Base-by-base conservation (phyloP, 1,284 basidiomycete genomes). In the Moesziomyces sp. region DNA sequence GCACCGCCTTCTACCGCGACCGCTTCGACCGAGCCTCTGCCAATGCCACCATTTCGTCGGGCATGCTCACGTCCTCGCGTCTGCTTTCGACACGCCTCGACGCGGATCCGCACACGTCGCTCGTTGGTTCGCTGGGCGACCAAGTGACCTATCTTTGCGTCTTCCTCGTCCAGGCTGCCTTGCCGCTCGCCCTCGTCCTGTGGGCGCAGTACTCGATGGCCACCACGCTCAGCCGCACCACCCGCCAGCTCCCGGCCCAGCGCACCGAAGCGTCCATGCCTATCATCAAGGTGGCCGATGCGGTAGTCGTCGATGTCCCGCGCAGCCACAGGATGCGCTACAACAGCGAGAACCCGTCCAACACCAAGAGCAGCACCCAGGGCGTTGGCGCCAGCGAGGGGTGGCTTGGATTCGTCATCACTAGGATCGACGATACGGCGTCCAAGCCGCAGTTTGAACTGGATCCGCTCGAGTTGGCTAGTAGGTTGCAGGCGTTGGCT, bases 101-200 rank as follows among this genome's bases (percentile, higher is more conserved):
- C 18, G 28, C 24, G 1, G 58, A 68, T 34, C 62, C 72, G 13
- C 76, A 78, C 54, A 46, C 43, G n/a, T 71, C 75, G 23, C 34
- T 10, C 21, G 76, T 78, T 30, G 76, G 76, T 28, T 62, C 55
- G 13, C 56, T 74, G 24, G 45, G 50, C 24, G 63, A 70, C 28
- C 66, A 73, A 45, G 13, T 77, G 34, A 78, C 68, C 9, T 72
- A 78, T 30, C 19, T 77, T 2, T 55, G 65, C 46, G 70, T 78
- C 45, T 77, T 78, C 50, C 6, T 75, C n/a, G 74, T 66, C 9
- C 76, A 78, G 46, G 76, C 76, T 14, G 75, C 75, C 11, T 34
- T 67, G 11, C 76, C 76, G 7, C 48, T 78, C 16, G 52, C 63
- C 7, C 42, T 70, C 19, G 64, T 62, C 8, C 40, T 78, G 24